phyloP scores from a whole-genome alignment of 768 basidiomycete genomes.

The Vararia minispora region DNA sequence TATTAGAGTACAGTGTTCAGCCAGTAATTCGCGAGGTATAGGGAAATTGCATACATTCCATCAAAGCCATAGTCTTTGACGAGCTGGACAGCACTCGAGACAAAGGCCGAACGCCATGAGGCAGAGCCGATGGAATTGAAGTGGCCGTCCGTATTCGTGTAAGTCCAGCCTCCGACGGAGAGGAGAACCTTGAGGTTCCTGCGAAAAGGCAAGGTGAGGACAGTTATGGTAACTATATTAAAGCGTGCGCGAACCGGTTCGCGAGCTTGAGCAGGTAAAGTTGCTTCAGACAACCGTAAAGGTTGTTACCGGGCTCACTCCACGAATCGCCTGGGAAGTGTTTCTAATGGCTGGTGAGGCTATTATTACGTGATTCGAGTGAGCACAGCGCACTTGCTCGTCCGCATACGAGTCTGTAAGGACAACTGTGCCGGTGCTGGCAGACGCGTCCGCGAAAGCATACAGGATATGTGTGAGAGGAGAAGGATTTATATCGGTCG shows the following conservation, averaged over 20 bases:
- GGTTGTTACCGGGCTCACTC: conserved; percentile 64
- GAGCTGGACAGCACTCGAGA: conserved; percentile 46
- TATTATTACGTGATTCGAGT: background rate
- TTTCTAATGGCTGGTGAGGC: conserved; percentile 33
- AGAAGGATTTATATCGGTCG: conserved; percentile 45
- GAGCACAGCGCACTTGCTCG: conserved; percentile 32
- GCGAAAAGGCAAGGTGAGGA: background rate
- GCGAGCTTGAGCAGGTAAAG: conserved; percentile 48
- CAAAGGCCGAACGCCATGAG: conserved; percentile 42
- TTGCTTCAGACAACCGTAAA: conserved; percentile 78
- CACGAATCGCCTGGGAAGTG: conserved; percentile 63
- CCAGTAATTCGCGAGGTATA: background rate
- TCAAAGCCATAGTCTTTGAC: conserved; percentile 74
- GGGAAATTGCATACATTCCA: conserved; percentile 37
- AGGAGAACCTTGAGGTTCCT: conserved; percentile 41
- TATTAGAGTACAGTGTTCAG: conserved; percentile 13
- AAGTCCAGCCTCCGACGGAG: conserved; percentile 56
- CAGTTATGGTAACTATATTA: background rate
- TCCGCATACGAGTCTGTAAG: conserved; percentile 73
- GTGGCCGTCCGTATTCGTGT: conserved; percentile 57
- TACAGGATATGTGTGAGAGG: conserved; percentile 71
- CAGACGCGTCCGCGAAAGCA: conserved; percentile 65
- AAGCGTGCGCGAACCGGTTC: conserved; percentile 25
- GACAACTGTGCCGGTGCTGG: conserved; percentile 46
- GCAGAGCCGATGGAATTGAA: conserved; percentile 52